A percentile compares a stretch with the other conserved stretches of the same genome.
Evolutionary conservation across 257 asterid genomes (phyloP).

Genomic region (Nicotiana tabacum): DNA sequence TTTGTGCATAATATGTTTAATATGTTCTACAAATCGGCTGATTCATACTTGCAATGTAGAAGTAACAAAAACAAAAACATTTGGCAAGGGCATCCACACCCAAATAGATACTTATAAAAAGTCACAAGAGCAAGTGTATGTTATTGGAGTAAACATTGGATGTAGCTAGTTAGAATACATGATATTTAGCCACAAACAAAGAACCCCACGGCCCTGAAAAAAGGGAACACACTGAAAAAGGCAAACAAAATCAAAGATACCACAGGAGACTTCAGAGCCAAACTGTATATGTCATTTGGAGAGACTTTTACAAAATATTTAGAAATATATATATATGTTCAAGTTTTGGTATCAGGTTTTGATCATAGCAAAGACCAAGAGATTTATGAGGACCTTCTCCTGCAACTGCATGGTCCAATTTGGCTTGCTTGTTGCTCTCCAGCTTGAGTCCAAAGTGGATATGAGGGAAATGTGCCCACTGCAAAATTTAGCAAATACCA

Average conservation of each 20-base stretch:
- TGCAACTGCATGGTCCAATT: slow-evolving; percentile 49
- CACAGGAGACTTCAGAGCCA: background rate
- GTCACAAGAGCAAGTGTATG: background rate
- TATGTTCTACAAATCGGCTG: no score
- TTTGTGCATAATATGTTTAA: no score
- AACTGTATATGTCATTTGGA: background rate
- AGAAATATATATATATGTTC: background rate
- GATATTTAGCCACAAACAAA: background rate
- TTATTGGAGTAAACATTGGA: background rate
- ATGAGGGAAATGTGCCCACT: slow-evolving; percentile 99
- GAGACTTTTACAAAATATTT: background rate
- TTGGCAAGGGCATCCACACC: no score
- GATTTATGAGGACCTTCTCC: slow-evolving; percentile 39
- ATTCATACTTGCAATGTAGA: no score
- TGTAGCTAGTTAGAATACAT: background rate
- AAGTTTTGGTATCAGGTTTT: no score
- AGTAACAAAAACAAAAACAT: no score
- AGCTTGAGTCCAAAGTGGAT: slow-evolving; percentile 63
- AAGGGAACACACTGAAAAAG: background rate
- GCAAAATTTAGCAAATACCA: slow-evolving; percentile 14
- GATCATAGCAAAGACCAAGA: slow-evolving; percentile 34
- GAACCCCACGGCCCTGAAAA: background rate
- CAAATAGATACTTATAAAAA: background rate
- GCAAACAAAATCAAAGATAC: background rate
- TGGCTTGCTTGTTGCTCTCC: slow-evolving; percentile 26